phyloP scores from a whole-genome alignment of 73 alveolate species.

The Uronychia binucleata region DNA sequence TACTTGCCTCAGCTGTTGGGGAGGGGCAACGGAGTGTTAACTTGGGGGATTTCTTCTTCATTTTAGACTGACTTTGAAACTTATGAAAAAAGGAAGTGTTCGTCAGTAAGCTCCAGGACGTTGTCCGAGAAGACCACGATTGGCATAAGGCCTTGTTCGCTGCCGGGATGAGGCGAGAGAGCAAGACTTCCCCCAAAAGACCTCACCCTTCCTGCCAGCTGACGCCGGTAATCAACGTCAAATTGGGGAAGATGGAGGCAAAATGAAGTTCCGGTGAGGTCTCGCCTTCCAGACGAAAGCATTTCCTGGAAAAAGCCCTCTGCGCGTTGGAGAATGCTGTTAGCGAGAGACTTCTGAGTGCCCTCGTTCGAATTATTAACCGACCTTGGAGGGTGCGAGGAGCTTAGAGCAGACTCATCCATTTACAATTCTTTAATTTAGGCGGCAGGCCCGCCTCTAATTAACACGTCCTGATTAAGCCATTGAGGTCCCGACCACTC shows the following conservation, averaged over 20 bases:
- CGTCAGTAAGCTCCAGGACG: background rate
- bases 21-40: no score
- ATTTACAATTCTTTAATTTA: background rate
- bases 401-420: background rate
- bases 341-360: background rate
- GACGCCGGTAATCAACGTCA: background rate
- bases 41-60: background rate
- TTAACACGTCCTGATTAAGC: background rate
- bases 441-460: slow-evolving; percentile 4
- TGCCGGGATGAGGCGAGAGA: background rate
- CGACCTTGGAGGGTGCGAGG: background rate
- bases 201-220: background rate
- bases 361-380: background rate
- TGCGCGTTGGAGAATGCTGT: background rate
- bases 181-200: background rate
- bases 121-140: background rate
- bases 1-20: background rate
- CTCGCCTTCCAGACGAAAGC: background rate
- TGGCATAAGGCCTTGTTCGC: background rate
- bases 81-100: background rate
- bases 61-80: background rate
- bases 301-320: background rate
- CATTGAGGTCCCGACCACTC: background rate
- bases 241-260: background rate
- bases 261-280: background rate